Evolutionary conservation across 371 early-diverging fungal genomes (phyloP), one percentile per base, ranked within the genome.

Genomic region (Mortierella sp.): DNA sequence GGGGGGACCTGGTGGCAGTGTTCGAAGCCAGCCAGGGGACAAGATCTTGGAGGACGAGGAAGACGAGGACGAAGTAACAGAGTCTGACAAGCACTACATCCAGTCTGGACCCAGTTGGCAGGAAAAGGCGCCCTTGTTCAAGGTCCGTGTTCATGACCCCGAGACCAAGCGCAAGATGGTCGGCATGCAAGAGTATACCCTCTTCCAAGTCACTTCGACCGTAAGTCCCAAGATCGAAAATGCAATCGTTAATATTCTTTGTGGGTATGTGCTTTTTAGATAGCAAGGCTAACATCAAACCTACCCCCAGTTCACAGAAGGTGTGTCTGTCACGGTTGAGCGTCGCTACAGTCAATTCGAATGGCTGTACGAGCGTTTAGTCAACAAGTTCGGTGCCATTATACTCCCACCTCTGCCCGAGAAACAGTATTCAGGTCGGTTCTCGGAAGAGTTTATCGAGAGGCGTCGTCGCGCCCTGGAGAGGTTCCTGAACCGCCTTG

Each of bases 341-440:
- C 83, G 90, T 40, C 81, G 90, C 59, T 88, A 83, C 70, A 88
- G 88, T 37, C 90, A 89, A 46, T 89, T 89, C 78, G 88, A 88
- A 69, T 89, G 90, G 90, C 57, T 89, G 6, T 80, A 88, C 69
- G 82, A 86, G 19, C 82, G 83, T 10, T 75, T 89, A 5, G 57
- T 78, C 34, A 73, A 71, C 71, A 89, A 89, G 73, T 89, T 89
- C 67, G 82, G 88, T 4, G 88, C 90, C 3, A 76, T 89, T 13
- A 76, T 88, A 11, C 64, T 89, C 19, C 88, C 90, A 13, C 80
- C 81, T 6, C 73, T 89, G 54, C 88, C 90, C 14, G 90, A 88
- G 71, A 89, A 89, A 70, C 90, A 88, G 72, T 88, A 83, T 10
- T 8, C 46, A 85, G 89, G 89, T 13, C 88, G 90, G 11, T 89